These are phyloP conservation scores for Vitis hybrid DNA, from an alignment of 177 flowering plant genomes.

Conservation along the genomic window DNA sequence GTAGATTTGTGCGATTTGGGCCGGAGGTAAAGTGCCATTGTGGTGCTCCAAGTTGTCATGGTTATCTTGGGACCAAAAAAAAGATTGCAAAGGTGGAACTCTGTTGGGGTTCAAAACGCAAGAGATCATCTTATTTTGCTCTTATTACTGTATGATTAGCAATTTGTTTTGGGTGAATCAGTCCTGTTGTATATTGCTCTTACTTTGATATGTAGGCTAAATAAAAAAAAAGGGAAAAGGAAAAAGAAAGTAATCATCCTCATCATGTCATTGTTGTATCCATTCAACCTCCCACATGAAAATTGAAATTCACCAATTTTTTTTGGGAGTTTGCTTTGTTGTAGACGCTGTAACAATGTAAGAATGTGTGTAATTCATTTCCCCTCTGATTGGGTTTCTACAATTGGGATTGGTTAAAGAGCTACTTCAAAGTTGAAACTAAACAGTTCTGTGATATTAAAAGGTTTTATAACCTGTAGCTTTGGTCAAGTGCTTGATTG, in stretches of 20 bases:
- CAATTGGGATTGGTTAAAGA: too few species aligned
- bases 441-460: too few species aligned
- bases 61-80: slow-evolving; percentile 75
- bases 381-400: too few species aligned
- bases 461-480: too few species aligned
- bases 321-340: too few species aligned
- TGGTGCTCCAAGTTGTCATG: slow-evolving; percentile 76
- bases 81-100: slow-evolving; percentile 39
- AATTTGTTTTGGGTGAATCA: not conserved
- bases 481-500: too few species aligned
- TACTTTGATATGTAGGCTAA: not conserved
- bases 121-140: slow-evolving; percentile 32
- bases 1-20: slow-evolving; percentile 86
- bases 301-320: too few species aligned
- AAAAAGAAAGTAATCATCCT: not conserved
- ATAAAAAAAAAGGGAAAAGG: not conserved
- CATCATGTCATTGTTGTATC: too few species aligned
- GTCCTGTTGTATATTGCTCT: not conserved
- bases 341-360: too few species aligned
- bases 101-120: slow-evolving; percentile 56
- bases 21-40: slow-evolving; percentile 75
- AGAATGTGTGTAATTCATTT: too few species aligned
- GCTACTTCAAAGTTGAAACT: too few species aligned
- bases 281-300: too few species aligned
- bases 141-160: slow-evolving; percentile 20